Evolutionary conservation across 768 basidiomycete species (phyloP).

Genomic region (Boletus sp.): DNA sequence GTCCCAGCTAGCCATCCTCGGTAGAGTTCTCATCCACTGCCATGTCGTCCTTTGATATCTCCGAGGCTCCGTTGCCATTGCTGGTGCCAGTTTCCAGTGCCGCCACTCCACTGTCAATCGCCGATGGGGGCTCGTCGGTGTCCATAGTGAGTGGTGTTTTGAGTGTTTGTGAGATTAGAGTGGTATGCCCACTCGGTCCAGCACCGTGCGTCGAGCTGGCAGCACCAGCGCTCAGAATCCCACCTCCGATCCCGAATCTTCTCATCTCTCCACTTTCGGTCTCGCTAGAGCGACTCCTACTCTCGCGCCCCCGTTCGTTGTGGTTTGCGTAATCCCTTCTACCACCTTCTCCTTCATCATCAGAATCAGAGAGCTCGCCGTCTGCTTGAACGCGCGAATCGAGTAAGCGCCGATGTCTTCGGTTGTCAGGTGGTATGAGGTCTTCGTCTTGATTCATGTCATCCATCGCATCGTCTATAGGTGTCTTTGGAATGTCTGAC

Average conservation of each 20-base stretch:
- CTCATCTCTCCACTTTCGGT: slow-evolving; percentile 42
- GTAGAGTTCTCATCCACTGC: slow-evolving; percentile 20
- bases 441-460: slow-evolving; percentile 84
- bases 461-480: slow-evolving; percentile 82
- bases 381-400: slow-evolving; percentile 82
- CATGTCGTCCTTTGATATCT: slow-evolving; percentile 25
- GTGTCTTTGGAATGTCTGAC: slow-evolving; percentile 77
- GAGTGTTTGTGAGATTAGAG: slow-evolving; percentile 32
- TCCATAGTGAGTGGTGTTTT: slow-evolving; percentile 32
- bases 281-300: slow-evolving; percentile 40
- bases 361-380: slow-evolving; percentile 92
- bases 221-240: slow-evolving; percentile 64
- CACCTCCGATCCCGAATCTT: slow-evolving; percentile 65
- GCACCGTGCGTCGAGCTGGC: slow-evolving; percentile 61
- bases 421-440: slow-evolving; percentile 68
- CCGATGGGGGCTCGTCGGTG: slow-evolving; percentile 28
- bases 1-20: slow-evolving; percentile 7
- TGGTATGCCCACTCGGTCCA: slow-evolving; percentile 70
- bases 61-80: slow-evolving; percentile 13
- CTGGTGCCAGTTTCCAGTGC: slow-evolving; percentile 13
- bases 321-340: slow-evolving; percentile 66
- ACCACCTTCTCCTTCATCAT: slow-evolving; percentile 93
- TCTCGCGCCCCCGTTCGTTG: slow-evolving; percentile 46
- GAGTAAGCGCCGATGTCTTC: slow-evolving; percentile 71
- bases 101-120: slow-evolving; percentile 17